Evolutionary conservation across 129 eudicot species (phyloP).

Genomic region (Arctium minus): DNA sequence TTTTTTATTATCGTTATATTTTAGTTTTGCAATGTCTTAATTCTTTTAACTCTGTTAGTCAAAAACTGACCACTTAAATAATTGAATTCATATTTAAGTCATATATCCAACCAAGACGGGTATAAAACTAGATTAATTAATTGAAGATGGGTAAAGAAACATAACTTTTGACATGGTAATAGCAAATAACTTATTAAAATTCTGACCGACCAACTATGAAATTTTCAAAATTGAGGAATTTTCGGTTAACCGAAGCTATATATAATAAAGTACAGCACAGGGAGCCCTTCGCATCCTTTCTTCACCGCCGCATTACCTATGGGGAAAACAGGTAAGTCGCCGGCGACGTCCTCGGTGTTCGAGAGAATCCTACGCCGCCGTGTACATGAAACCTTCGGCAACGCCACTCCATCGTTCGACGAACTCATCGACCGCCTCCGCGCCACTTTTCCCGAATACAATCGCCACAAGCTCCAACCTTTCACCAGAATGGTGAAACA

Average conservation of each 20-base stretch:
- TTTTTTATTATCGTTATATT: no score
- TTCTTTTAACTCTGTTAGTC: no score
- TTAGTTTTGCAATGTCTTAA: no score
- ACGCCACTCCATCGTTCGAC: constrained; percentile 29
- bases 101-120: no score
- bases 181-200: no score
- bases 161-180: no score
- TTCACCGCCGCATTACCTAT: constrained; percentile 5
- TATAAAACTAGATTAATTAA: no score
- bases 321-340: constrained; percentile 11
- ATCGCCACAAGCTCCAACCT: constrained; percentile 48
- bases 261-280: no score
- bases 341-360: constrained; percentile 23
- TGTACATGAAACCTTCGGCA: constrained; percentile 39
- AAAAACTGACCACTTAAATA: no score
- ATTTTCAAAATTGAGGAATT: not conserved
- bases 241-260: not conserved
- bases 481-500: constrained; percentile 41
- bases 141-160: no score
- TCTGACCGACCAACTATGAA: no score
- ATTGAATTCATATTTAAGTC: no score
- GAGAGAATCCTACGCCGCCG: constrained; percentile 44
- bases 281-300: not conserved
- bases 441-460: constrained; percentile 39
- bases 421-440: constrained; percentile 54